phyloP scores from a whole-genome alignment of 78 protist genomes.

The Emiliania huxleyi region DNA sequence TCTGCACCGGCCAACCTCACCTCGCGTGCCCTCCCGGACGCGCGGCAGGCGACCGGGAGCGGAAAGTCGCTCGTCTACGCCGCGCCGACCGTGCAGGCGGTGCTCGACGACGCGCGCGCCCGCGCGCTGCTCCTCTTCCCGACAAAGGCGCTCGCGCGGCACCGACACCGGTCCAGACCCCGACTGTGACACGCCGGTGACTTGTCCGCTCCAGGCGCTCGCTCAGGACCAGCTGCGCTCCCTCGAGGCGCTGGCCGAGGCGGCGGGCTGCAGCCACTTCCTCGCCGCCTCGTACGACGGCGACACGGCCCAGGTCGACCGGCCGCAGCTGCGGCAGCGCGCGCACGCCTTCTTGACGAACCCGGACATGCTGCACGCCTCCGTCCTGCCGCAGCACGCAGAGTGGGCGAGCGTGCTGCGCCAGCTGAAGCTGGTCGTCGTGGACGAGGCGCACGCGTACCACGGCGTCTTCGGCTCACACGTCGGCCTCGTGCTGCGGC shows the following conservation, averaged over 20 bases:
- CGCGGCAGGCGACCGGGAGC: not conserved
- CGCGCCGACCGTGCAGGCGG: not conserved
- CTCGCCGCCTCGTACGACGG: constrained; percentile 29
- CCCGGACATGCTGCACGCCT: constrained; percentile 61
- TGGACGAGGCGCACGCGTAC: constrained; percentile 66
- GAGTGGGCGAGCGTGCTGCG: not conserved
- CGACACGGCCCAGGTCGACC: constrained; percentile 10
- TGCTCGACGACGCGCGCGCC: not conserved
- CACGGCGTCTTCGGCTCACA: constrained; percentile 60
- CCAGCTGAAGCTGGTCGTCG: not conserved
- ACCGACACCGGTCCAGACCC: too few relatives aligned
- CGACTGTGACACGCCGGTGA: too few relatives aligned
- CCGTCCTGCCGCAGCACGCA: constrained; percentile 35
- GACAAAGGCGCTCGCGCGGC: constrained; percentile 54
- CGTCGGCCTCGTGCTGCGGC: constrained; percentile 51
- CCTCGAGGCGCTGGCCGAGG: not conserved
- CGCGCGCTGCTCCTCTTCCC: constrained; percentile 5
- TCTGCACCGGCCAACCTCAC: too few relatives aligned
- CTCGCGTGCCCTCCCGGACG: too few relatives aligned
- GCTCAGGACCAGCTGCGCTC: constrained; percentile 61
- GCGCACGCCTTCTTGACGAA: constrained; percentile 43
- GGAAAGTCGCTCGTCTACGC: not conserved
- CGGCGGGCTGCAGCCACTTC: not conserved
- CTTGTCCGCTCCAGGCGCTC: too few relatives aligned
- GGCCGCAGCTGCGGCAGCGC: not conserved